Evolutionary conservation across 1,139 yeast species (phyloP).

Genomic region (Candida neerlandica): DNA sequence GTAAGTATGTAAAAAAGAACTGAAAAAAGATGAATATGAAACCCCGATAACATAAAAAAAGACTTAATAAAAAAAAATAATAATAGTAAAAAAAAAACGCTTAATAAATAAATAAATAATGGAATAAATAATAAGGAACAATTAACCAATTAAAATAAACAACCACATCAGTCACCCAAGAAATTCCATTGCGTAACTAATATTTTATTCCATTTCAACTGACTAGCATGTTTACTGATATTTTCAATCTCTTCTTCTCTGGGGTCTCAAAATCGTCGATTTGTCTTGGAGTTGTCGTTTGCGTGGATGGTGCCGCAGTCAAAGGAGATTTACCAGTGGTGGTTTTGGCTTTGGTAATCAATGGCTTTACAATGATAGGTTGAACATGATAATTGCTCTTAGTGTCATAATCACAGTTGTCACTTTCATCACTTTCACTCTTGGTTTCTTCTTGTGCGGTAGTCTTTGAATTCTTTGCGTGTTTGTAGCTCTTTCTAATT

Average conservation of each 20-base stretch:
- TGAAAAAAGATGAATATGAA: neutral
- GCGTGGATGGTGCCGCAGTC: neutral
- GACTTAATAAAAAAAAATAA: neutral
- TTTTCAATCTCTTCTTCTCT: constrained; percentile 40
- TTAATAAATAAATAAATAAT: neutral
- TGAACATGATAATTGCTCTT: constrained; percentile 4
- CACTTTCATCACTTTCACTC: constrained; percentile 6
- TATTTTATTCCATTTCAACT: constrained; percentile 22
- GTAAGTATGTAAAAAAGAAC: neutral
- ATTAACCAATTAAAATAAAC: neutral
- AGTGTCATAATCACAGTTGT: constrained; percentile 1
- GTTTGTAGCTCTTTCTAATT: constrained; percentile 42
- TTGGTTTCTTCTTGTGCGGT: neutral
- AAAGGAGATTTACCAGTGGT: constrained; percentile 2
- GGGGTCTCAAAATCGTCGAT: constrained; percentile 27
- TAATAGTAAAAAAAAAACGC: neutral
- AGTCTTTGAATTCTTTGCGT: constrained; percentile 18
- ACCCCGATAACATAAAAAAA: neutral
- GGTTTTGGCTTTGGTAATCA: constrained; percentile 5
- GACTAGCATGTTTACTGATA: constrained; percentile 51
- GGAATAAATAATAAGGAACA: constrained; percentile 3
- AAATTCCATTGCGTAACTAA: neutral
- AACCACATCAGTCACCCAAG: neutral
- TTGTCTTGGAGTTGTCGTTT: constrained; percentile 4
- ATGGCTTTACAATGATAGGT: constrained; percentile 6